These are phyloP conservation scores for Cladophialophora exuberans DNA, from an alignment of 2,329 filamentous ascomycete genomes.

Conservation along the genomic window DNA sequence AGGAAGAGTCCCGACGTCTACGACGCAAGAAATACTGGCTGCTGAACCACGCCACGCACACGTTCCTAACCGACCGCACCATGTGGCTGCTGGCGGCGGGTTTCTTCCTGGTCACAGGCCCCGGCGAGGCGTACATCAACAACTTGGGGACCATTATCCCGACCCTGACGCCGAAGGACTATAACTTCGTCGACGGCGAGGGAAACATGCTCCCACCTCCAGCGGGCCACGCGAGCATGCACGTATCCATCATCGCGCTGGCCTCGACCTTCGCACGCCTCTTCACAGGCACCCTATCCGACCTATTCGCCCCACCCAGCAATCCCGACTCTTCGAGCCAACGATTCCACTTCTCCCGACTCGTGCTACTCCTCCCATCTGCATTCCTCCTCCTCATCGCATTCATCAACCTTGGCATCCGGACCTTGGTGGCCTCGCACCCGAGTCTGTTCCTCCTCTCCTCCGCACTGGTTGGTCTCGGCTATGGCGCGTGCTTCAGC, in stretches of 20 bases:
- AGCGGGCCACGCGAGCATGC: constrained; percentile 72
- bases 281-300: constrained; percentile 85
- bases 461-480: constrained; percentile 80
- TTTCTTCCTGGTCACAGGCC: constrained; percentile 91
- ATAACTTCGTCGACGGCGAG: constrained; percentile 53
- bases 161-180: constrained; percentile 72
- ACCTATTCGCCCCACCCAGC: constrained; percentile 71
- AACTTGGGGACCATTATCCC: constrained; percentile 93
- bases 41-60: constrained; percentile 84
- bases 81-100: constrained; percentile 95
- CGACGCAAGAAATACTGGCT: constrained; percentile 83
- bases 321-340: constrained; percentile 40
- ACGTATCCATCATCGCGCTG: constrained; percentile 89
- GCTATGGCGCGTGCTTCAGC: constrained; percentile 90
- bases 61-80: constrained; percentile 82
- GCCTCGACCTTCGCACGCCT: constrained; percentile 89
- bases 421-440: constrained; percentile 73
- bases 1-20: constrained; percentile 57
- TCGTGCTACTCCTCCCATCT: constrained; percentile 77
- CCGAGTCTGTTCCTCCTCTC: constrained; percentile 83
- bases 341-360: constrained; percentile 65
- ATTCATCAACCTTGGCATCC: constrained; percentile 76
- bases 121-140: constrained; percentile 97
- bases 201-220: constrained; percentile 41
- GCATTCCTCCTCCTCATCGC: constrained; percentile 74